Evolutionary conservation across 2,329 filamentous ascomycete genomes (phyloP).

Genomic region (Fusarium odoratissimum): DNA sequence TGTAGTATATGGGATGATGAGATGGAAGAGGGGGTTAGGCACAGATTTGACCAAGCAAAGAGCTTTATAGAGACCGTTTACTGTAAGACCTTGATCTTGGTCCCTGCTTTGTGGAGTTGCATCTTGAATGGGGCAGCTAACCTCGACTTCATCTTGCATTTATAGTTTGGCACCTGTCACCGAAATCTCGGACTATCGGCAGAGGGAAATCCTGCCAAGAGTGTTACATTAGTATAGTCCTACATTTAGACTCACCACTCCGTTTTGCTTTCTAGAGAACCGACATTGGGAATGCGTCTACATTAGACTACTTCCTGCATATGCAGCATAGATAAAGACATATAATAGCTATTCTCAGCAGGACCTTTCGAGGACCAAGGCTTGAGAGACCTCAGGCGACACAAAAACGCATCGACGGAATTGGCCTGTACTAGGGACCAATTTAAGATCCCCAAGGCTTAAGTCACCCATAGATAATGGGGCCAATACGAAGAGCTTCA

Average conservation of each 20-base stretch:
- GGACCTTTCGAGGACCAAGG: not conserved
- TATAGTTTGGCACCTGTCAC: not conserved
- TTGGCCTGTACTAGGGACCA: not conserved
- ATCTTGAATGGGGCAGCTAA: not conserved
- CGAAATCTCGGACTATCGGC: not conserved
- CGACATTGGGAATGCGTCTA: too few relatives aligned
- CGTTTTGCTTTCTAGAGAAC: too few relatives aligned
- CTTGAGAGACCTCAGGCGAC: not conserved
- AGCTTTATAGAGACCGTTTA: not conserved
- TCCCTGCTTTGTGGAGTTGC: rapidly evolving
- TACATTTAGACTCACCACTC: too few relatives aligned
- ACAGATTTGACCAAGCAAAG: not conserved
- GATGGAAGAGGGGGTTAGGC: not conserved
- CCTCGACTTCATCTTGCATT: not conserved
- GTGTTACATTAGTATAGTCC: too few relatives aligned
- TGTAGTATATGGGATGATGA: not conserved
- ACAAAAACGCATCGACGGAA: not conserved
- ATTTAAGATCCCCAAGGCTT: too few relatives aligned
- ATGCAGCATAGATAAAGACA: too few relatives aligned
- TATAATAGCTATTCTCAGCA: too few relatives aligned
- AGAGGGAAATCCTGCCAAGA: too few relatives aligned
- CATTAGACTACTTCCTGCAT: too few relatives aligned
- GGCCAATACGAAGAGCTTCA: not conserved
- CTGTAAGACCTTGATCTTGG: not conserved
- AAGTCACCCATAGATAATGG: not conserved